Evolutionary conservation across 2,329 filamentous ascomycete genomes (phyloP).

Genomic region (Trichoderma asperellum): DNA sequence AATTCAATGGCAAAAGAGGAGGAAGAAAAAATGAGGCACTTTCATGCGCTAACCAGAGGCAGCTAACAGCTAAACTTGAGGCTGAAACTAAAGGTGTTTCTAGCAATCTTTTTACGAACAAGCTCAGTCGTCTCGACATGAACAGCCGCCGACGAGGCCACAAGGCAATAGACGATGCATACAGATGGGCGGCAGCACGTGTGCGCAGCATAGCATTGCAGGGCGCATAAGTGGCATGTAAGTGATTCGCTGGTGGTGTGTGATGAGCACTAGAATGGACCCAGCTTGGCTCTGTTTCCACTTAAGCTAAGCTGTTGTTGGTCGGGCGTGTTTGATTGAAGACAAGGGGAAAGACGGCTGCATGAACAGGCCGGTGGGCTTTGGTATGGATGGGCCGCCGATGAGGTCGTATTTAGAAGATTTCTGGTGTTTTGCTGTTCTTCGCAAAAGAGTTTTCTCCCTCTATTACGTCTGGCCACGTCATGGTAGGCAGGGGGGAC

Average conservation of each 20-base stretch:
- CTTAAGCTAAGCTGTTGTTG: background rate
- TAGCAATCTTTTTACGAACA: background rate
- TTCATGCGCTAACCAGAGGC: conserved; percentile 6
- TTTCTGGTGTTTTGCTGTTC: background rate
- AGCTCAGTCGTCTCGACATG: background rate
- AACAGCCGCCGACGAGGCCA: background rate
- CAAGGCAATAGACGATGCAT: conserved; percentile 8
- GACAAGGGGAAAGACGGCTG: conserved; percentile 7
- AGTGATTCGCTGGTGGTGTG: conserved; percentile 24
- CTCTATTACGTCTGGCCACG: background rate
- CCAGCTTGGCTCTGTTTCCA: background rate
- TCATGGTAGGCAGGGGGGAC: background rate
- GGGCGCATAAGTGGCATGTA: conserved; percentile 30
- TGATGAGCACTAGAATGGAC: conserved; percentile 1
- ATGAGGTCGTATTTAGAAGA: conserved; percentile 14
- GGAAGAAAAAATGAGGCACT: background rate
- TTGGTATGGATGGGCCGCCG: conserved; percentile 3
- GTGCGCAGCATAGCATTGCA: conserved; percentile 32
- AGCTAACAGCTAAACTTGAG: background rate
- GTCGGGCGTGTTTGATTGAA: background rate
- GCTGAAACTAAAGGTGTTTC: background rate
- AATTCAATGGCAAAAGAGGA: background rate
- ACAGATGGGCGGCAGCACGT: conserved; percentile 30
- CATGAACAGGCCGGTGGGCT: conserved; percentile 1
- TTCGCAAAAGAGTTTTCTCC: background rate